These are phyloP conservation scores for Castanea crenata DNA, from an alignment of 306 rosid species.

Conservation along the genomic window DNA sequence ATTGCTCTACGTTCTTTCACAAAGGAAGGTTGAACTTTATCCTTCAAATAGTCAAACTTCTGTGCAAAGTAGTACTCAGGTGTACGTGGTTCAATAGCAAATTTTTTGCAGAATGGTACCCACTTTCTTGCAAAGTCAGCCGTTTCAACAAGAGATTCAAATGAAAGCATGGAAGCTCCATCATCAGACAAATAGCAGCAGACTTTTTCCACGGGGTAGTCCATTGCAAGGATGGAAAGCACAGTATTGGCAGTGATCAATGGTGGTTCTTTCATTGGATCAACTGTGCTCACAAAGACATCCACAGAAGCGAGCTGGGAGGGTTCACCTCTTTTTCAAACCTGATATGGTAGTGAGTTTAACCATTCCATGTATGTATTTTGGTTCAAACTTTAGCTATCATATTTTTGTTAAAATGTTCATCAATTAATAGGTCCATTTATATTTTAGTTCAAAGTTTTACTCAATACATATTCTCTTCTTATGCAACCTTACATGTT, in stretches of 20 bases:
- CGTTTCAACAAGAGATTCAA: conserved; percentile 89
- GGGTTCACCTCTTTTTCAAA: conserved; percentile 78
- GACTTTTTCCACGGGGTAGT: conserved; percentile 92
- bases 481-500: too few species aligned
- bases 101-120: conserved; percentile 95
- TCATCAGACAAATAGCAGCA: conserved; percentile 97
- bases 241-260: conserved; percentile 93
- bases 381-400: background rate
- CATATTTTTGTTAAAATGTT: background rate
- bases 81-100: conserved; percentile 84
- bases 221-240: conserved; percentile 97
- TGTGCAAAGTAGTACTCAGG: conserved; percentile 98
- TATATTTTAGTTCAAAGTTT: too few species aligned
- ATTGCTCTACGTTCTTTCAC: conserved; percentile 98
- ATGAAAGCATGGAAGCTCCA: conserved; percentile 97
- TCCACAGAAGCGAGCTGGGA: conserved; percentile 94
- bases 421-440: background rate
- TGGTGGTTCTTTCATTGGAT: conserved; percentile 97
- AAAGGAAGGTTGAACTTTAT: conserved; percentile 93
- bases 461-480: background rate
- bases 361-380: conserved; percentile 15
- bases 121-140: conserved; percentile 93
- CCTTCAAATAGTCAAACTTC: conserved; percentile 93
- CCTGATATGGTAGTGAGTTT: conserved; percentile 43
- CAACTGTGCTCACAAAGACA: conserved; percentile 98